Conservation (phyloP, 2,329 filamentous ascomycete species). For the Biscogniauxia mediterranea region DNA sequence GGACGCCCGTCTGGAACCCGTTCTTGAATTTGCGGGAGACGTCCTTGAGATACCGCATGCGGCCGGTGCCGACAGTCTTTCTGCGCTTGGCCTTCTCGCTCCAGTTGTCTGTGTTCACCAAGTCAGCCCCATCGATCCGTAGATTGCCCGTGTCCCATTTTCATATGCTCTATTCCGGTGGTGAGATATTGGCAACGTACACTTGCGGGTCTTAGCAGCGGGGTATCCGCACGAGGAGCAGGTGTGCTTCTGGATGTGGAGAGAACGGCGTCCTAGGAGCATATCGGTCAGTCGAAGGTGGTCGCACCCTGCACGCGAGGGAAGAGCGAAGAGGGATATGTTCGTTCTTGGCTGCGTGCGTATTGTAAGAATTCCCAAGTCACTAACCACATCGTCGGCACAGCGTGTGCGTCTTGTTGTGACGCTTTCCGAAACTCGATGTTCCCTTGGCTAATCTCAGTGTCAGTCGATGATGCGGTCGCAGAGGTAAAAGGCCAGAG, state of each 20-base stretch:
- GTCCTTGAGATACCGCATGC: conserved; percentile 91
- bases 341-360: background rate
- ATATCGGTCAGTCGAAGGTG: conserved; percentile 10
- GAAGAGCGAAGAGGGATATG: conserved; percentile 1
- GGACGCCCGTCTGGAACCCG: conserved; percentile 88
- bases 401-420: conserved; percentile 98
- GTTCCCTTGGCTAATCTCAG: conserved; percentile 36
- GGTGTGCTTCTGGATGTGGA: conserved; percentile 99
- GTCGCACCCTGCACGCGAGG: conserved; percentile 8
- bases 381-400: conserved; percentile 97
- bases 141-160: background rate
- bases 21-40: conserved; percentile 95
- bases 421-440: conserved; percentile 54
- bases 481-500: conserved; percentile 7
- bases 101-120: conserved; percentile 80
- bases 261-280: conserved; percentile 78
- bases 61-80: conserved; percentile 97
- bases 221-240: conserved; percentile 96
- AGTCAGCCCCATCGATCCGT: conserved; percentile 6
- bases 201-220: conserved; percentile 95
- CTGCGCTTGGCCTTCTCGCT: conserved; percentile 99
- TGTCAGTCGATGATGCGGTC: conserved; percentile 25
- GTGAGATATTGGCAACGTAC: conserved; percentile 60
- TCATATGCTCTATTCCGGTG: conserved; percentile 18
- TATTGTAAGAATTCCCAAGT: background rate